phyloP scores from a whole-genome alignment of 2,329 filamentous ascomycete genomes.

The Magnaporthiopsis poae region DNA sequence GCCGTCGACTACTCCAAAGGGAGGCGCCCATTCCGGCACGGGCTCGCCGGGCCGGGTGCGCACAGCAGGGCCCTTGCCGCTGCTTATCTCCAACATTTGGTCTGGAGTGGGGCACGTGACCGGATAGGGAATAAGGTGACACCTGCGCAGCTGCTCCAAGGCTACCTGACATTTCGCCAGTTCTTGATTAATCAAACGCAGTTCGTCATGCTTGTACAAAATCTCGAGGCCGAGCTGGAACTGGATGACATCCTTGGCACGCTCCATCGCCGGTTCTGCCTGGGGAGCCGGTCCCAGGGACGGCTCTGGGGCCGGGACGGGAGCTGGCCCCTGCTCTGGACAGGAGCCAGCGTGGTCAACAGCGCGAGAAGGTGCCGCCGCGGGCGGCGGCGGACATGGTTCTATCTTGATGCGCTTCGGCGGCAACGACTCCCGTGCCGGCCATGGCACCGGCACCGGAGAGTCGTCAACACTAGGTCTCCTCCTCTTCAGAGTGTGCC shows the following conservation, averaged over 20 bases:
- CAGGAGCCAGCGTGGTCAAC: slow-evolving; percentile 1
- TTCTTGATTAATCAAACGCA: slow-evolving; percentile 90
- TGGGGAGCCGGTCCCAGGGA: not conserved
- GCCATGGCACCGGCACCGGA: not conserved
- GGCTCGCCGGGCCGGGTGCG: slow-evolving; percentile 51
- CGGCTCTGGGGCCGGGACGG: not conserved
- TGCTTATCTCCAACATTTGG: slow-evolving; percentile 60
- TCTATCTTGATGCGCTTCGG: slow-evolving; percentile 21
- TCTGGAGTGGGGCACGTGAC: slow-evolving; percentile 56
- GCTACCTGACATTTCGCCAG: slow-evolving; percentile 90
- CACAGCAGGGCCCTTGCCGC: slow-evolving; percentile 64
- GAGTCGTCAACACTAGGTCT: slow-evolving; percentile 7
- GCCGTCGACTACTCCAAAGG: slow-evolving; percentile 83
- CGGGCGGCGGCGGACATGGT: slow-evolving; percentile 15
- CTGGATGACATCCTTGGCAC: slow-evolving; percentile 63
- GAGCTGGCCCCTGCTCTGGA: not conserved
- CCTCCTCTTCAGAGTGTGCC: slow-evolving; percentile 13
- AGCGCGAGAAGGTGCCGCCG: slow-evolving; percentile 16
- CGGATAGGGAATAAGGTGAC: slow-evolving; percentile 84
- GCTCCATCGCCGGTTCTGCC: slow-evolving; percentile 31
- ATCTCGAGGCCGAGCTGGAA: slow-evolving; percentile 87
- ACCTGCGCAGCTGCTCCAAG: slow-evolving; percentile 85
- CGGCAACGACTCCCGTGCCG: not conserved
- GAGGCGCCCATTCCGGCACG: slow-evolving; percentile 67
- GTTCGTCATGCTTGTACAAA: slow-evolving; percentile 83